These are phyloP conservation scores for Umbelopsis isabellina DNA, from an alignment of 192 early-diverging fungal genomes.

Conservation along the genomic window DNA sequence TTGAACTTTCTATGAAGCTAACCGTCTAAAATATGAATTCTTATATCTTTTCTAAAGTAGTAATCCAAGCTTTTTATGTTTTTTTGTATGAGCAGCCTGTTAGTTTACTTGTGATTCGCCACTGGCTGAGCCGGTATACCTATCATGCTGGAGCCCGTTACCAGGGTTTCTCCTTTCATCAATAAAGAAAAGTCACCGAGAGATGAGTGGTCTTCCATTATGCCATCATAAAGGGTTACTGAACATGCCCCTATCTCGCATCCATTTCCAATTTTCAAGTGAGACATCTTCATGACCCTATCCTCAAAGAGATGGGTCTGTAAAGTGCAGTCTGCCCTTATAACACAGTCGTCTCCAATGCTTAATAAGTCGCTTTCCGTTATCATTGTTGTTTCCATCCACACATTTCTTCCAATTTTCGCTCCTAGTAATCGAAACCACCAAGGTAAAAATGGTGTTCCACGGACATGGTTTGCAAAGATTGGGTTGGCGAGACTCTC, in stretches of 20 bases:
- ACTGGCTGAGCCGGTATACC: constrained; percentile 11
- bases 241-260: constrained; percentile 1
- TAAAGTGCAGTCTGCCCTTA: constrained; percentile 14
- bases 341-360: background rate
- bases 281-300: constrained; percentile 6
- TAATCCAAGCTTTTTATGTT: background rate
- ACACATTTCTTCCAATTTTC: constrained; percentile 10
- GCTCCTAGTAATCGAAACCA: constrained; percentile 9
- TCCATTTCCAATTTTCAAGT: constrained; percentile 15
- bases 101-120: background rate
- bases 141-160: background rate
- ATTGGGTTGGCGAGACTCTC: background rate
- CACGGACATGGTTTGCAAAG: background rate
- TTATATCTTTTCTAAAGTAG: background rate
- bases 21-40: background rate
- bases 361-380: constrained; percentile 3
- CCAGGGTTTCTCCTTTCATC: background rate
- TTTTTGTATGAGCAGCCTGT: background rate
- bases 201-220: background rate
- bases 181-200: constrained; percentile 6
- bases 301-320: constrained; percentile 15
- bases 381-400: constrained; percentile 10
- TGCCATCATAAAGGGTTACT: background rate
- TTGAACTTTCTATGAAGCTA: no score
- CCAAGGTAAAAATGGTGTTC: constrained; percentile 1